phyloP scores from a whole-genome alignment of 495 filamentous ascomycete species.

The Hypoxylon trugodes region DNA sequence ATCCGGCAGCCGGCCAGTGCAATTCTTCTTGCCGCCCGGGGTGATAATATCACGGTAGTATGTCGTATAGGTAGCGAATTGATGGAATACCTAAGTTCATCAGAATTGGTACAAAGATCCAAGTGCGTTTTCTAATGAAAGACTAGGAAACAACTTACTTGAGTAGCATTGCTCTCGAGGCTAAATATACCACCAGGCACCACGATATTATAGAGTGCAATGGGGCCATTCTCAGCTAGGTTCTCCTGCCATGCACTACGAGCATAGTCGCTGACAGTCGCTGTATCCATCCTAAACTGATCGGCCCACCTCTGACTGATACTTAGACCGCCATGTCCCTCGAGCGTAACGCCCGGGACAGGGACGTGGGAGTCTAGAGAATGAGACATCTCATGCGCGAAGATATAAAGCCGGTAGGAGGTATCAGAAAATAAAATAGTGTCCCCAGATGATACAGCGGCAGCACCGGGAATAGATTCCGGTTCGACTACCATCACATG shows the following conservation, averaged over 20 bases:
- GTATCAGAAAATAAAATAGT: constrained; percentile 3
- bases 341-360: neutral
- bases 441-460: constrained; percentile 6
- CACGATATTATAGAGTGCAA: constrained; percentile 41
- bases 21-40: neutral
- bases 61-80: constrained; percentile 27
- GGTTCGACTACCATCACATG: constrained; percentile 31
- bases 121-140: neutral
- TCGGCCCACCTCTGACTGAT: constrained; percentile 38
- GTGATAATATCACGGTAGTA: constrained; percentile 14
- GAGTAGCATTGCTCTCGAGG: neutral
- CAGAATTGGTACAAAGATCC: neutral
- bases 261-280: constrained; percentile 39
- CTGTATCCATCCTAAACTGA: constrained; percentile 39
- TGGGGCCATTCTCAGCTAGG: constrained; percentile 45
- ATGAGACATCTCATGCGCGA: constrained; percentile 45
- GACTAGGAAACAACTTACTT: neutral
- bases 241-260: constrained; percentile 40
- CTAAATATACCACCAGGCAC: constrained; percentile 42
- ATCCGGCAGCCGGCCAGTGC: neutral
- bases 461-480: neutral
- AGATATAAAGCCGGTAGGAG: constrained; percentile 8
- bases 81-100: constrained; percentile 33
- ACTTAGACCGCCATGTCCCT: constrained; percentile 28
- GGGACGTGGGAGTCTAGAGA: constrained; percentile 40